A percentile compares a stretch with the other conserved stretches of the same genome.
Conservation (phyloP, 148 eudicot species). For the Hydrangea macrophylla region DNA sequence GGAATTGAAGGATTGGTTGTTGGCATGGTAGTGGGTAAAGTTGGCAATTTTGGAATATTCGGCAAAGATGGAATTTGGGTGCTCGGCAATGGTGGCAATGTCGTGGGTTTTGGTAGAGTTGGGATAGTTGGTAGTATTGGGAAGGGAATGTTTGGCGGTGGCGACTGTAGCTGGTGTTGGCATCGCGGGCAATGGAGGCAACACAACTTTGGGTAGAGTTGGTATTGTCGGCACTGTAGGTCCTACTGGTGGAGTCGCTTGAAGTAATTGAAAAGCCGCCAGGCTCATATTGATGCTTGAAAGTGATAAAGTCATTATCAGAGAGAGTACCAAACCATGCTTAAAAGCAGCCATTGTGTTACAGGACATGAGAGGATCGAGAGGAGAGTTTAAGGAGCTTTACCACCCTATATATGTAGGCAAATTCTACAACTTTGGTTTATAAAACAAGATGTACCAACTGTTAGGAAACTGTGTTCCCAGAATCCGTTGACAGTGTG, state of each 20-base stretch:
- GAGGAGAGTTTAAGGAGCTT: not conserved
- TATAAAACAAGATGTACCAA: too few relatives aligned
- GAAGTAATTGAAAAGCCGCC: constrained; percentile 14
- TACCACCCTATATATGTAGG: not conserved
- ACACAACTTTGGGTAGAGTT: not conserved
- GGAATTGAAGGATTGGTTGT: too few relatives aligned
- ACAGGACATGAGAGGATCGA: too few relatives aligned
- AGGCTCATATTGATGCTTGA: not conserved
- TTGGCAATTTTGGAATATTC: too few relatives aligned
- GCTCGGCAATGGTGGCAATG: not conserved
- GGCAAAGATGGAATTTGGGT: too few relatives aligned
- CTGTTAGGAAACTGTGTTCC: too few relatives aligned
- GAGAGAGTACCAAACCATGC: too few relatives aligned
- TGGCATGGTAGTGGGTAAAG: too few relatives aligned
- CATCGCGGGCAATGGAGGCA: constrained; percentile 12
- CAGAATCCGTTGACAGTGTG: too few relatives aligned
- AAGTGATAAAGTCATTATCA: too few relatives aligned
- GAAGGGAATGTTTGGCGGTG: not conserved
- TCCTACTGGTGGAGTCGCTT: too few relatives aligned
- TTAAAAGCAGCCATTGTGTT: not conserved
- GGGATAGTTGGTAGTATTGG: not conserved
- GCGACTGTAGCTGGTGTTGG: constrained; percentile 2
- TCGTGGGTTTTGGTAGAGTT: not conserved
- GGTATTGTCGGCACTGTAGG: not conserved
- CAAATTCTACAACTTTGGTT: not conserved